Percentiles rank a stretch among this genome's conserved stretches.
These are phyloP conservation scores for Heritiera littoralis DNA, from an alignment of 345 rosid genomes.

Conservation along the genomic window DNA sequence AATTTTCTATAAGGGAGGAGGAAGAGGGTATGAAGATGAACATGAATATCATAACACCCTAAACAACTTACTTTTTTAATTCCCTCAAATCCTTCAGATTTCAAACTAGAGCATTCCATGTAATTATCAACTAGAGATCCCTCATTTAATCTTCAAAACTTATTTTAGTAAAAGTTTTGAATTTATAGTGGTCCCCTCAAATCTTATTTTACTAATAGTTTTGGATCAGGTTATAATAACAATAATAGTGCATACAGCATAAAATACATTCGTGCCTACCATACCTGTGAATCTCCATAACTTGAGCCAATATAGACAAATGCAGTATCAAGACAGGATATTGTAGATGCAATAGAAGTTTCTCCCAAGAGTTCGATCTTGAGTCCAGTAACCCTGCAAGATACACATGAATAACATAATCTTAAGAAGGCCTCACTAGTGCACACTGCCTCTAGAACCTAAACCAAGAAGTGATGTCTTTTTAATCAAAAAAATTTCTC, in stretches of 20 bases:
- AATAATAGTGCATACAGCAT: neutral
- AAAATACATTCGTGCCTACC: neutral
- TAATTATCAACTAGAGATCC: neutral
- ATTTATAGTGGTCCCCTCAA: neutral
- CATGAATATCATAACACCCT: conserved; percentile 4
- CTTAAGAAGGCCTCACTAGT: conserved; percentile 16
- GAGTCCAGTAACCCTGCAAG: conserved; percentile 85
- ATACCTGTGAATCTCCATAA: conserved; percentile 95
- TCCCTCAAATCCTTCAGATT: neutral
- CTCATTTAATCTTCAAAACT: neutral
- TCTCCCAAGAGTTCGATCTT: conserved; percentile 97
- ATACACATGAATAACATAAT: conserved; percentile 19
- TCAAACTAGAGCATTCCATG: neutral
- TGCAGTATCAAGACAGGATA: conserved; percentile 92
- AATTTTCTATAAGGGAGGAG: neutral
- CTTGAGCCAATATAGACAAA: conserved; percentile 87
- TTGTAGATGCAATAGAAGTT: conserved; percentile 89
- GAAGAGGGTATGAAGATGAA: neutral
- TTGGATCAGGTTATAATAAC: neutral
- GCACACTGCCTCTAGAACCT: neutral
- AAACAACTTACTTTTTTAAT: neutral
- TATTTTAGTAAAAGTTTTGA: neutral
- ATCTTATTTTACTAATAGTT: neutral
- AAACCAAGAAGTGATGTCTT: neutral
- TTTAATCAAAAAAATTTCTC: too few relatives aligned